Percentiles rank a stretch among this genome's conserved stretches.
These are phyloP conservation scores for Dactylellina parvicollis DNA, from an alignment of 2,329 filamentous ascomycete species.

Conservation along the genomic window DNA sequence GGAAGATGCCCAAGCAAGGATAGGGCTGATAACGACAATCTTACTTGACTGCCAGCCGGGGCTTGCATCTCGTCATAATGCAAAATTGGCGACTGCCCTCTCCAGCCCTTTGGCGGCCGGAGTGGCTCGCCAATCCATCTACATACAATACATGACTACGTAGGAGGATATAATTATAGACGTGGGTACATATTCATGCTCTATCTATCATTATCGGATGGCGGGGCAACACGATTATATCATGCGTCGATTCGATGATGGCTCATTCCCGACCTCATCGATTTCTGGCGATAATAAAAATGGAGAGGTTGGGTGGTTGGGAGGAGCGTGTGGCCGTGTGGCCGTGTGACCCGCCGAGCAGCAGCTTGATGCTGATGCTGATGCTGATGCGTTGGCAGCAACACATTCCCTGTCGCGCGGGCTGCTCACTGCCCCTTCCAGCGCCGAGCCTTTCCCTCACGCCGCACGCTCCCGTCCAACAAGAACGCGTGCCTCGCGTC, in stretches of 20 bases:
- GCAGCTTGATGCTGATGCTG: no score
- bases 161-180: no score
- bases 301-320: constrained; percentile 21
- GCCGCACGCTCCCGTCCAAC: constrained; percentile 19
- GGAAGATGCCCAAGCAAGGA: constrained; percentile 26
- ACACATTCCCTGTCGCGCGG: constrained; percentile 31
- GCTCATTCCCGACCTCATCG: constrained; percentile 31
- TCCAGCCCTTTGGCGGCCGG: background rate
- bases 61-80: constrained; percentile 43
- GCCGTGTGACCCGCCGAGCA: constrained; percentile 49
- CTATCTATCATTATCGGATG: constrained; percentile 24
- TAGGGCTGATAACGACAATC: constrained; percentile 53
- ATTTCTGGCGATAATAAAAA: background rate
- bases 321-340: constrained; percentile 6
- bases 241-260: background rate
- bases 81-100: background rate
- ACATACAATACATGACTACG: no score
- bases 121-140: no score
- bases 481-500: constrained; percentile 31
- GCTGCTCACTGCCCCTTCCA: constrained; percentile 28
- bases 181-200: background rate
- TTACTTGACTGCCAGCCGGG: constrained; percentile 29
- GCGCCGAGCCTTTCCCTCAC: constrained; percentile 5
- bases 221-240: constrained; percentile 30
- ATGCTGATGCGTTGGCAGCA: constrained; percentile 52